Conservation (phyloP, 2,329 filamentous ascomycete species). For the Pyricularia pennisetigena region DNA sequence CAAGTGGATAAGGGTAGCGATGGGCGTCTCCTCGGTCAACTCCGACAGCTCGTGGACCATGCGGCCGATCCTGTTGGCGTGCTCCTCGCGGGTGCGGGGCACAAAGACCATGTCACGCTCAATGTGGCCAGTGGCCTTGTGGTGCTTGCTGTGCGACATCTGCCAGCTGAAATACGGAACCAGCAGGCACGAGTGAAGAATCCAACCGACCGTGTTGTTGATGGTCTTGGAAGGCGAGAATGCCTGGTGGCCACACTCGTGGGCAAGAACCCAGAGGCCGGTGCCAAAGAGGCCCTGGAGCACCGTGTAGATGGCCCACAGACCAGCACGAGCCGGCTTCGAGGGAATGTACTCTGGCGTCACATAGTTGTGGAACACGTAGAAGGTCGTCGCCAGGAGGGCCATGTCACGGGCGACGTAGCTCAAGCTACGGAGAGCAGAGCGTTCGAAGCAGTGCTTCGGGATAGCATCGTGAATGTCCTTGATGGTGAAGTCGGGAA, state of each 20-base stretch:
- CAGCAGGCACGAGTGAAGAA: constrained; percentile 77
- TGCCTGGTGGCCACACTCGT: constrained; percentile 95
- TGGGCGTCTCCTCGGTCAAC: constrained; percentile 88
- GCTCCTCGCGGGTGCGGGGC: constrained; percentile 80
- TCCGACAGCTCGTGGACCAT: constrained; percentile 75
- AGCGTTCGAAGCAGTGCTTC: constrained; percentile 92
- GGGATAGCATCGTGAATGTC: constrained; percentile 95
- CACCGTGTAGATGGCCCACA: constrained; percentile 61
- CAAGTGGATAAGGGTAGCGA: constrained; percentile 65
- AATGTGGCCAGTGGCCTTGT: constrained; percentile 97
- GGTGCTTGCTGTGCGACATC: constrained; percentile 97
- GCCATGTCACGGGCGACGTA: constrained; percentile 80
- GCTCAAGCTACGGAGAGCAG: constrained; percentile 59
- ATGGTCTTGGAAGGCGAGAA: constrained; percentile 87
- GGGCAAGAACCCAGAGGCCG: constrained; percentile 90
- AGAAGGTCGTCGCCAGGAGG: constrained; percentile 68
- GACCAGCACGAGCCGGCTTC: constrained; percentile 51
- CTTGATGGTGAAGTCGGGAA: constrained; percentile 96
- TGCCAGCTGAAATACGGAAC: constrained; percentile 99
- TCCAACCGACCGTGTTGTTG: constrained; percentile 88
- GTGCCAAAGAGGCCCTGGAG: constrained; percentile 90
- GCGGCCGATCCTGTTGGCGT: constrained; percentile 64
- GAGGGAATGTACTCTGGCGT: constrained; percentile 76
- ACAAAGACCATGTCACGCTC: constrained; percentile 99
- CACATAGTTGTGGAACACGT: constrained; percentile 79